Evolutionary conservation across 495 filamentous ascomycete genomes (phyloP), one percentile per base, ranked within the genome.

Genomic region (Penicillium goetzii): DNA sequence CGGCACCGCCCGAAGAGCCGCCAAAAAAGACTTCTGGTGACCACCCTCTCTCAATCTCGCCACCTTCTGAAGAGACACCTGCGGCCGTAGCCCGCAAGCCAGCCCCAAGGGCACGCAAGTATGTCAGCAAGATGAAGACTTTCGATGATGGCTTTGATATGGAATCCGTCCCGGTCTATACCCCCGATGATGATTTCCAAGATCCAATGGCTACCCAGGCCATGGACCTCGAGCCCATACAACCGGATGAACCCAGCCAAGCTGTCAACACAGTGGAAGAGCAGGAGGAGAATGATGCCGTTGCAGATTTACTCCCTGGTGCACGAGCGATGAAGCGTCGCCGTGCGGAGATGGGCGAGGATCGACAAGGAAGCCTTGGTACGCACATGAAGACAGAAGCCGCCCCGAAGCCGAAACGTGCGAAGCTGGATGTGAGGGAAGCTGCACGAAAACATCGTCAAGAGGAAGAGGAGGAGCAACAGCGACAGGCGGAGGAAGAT

Each of bases 321-420:
- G 86, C 91, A 28, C 83, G 86, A 19, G 88, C 88, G 17, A 82
- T 91, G 69, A 96, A 96, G 74, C 85, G 86, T 15, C 86, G 88
- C 19, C 75, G 76, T 23, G 74, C 65, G 2, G 74, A 80, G 34
- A 76, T 73, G 51, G 61, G 63, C 4, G 66, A 65, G 14, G 58
- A 54, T 15, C 58, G 43, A 25, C 15, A 60, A 23, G 66, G 66
- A 56, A 55, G 65, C 11, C 26, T 59, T 17, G 38, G 56, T 8
- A 21, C 64, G 15, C 53, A 61, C 19, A 21, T 50, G 3, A 67
- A 73, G 38, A 3, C 60, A 17, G 78, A 71, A 68, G 55, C 56
- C 12, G 25, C 59, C 1, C 73, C 73, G 0, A 79, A 78, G 61
- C 67, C 75, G 17, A 79, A 79, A 60, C 79, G 83, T 55, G 77